Base-by-base conservation (phyloP, 1,284 basidiomycete genomes). In the Microstroma glucosiphilum region DNA sequence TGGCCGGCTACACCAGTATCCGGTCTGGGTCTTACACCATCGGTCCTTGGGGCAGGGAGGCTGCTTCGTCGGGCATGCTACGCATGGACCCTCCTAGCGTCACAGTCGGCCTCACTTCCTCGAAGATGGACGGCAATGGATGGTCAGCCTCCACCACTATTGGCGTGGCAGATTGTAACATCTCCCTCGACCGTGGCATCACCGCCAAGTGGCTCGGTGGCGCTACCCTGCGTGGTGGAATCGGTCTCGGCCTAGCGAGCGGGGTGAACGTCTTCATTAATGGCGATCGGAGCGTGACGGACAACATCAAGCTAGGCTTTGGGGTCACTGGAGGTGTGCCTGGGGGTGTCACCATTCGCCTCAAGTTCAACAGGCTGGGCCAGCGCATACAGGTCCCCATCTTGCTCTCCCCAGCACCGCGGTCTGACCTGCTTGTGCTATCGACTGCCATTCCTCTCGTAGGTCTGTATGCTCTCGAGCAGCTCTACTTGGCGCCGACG, bases 341-440 rank as follows among this genome's bases (percentile, higher is more conserved):
- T 0, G 80, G 79, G 1, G 69, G 71, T 2, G 71, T 82, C 26
- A 73, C 69, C 15, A 53, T 81, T 60, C 69, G 79, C 13, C 25
- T 81, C n/a, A 70, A 64, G 59, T 67, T 84, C 54, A 79, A 80
- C n/a, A 78, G 83, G 26, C 69, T 87, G 2, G 84, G 85, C 2
- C 86, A 87, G 68, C 81, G 82, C 48, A 77, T 86, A 68, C 74
- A 80, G 11, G 60, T 87, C 6, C 86, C 86, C 2, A 83, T 87
- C 65, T 70, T 84, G n/a, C 77, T 87, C 8, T 81, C 83, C 0
- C 81, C 80, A 26, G 79, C 83, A 57, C 81, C 82, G 63, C 82
- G 85, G 60, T 75, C 81, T 0, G 79, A 78, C 23, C 73, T 86
- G 51, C 80, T 83, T 2, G 67, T 85, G 30, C 82, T 80, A 53